Percentiles rank a stretch among this genome's conserved stretches.
Evolutionary conservation across 352 stramenopile species (phyloP).

Genomic region (Globisporangium spiculum): DNA sequence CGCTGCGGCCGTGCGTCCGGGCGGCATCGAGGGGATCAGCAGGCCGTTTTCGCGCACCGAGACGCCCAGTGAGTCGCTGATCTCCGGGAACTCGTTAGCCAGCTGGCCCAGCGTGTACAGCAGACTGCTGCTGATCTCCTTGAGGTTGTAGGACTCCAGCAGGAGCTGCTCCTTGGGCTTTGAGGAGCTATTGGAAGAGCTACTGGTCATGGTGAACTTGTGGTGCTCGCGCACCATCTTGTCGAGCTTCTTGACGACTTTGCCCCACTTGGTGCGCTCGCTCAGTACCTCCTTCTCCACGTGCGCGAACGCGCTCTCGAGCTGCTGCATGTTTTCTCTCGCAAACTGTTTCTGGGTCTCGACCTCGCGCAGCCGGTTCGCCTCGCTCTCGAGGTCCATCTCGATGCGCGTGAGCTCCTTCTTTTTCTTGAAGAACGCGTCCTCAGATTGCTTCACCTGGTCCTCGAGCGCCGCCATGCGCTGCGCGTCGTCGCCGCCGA

Average conservation of each 20-base stretch:
- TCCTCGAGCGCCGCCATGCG: conserved; percentile 87
- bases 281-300: conserved; percentile 68
- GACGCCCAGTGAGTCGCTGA: conserved; percentile 75
- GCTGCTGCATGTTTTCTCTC: conserved; percentile 56
- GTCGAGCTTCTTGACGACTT: conserved; percentile 73
- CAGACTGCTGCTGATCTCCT: conserved; percentile 85
- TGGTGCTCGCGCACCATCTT: conserved; percentile 59
- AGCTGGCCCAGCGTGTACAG: conserved; percentile 92
- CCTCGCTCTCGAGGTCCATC: conserved; percentile 79
- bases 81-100: conserved; percentile 92
- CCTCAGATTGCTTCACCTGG: conserved; percentile 82
- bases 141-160: conserved; percentile 68
- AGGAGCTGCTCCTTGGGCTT: conserved; percentile 81
- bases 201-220: conserved; percentile 17
- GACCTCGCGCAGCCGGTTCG: conserved; percentile 62
- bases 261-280: conserved; percentile 64
- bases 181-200: conserved; percentile 10
- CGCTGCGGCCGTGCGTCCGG: conserved; percentile 53
- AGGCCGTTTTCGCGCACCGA: conserved; percentile 77
- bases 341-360: conserved; percentile 65
- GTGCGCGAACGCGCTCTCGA: conserved; percentile 55
- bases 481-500: conserved; percentile 79
- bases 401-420: conserved; percentile 92
- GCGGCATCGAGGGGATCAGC: conserved; percentile 70
- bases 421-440: conserved; percentile 91